Evolutionary conservation across 1,284 basidiomycete genomes (phyloP), one percentile per base, ranked within the genome.

Genomic region (Volvariella surrecta): DNA sequence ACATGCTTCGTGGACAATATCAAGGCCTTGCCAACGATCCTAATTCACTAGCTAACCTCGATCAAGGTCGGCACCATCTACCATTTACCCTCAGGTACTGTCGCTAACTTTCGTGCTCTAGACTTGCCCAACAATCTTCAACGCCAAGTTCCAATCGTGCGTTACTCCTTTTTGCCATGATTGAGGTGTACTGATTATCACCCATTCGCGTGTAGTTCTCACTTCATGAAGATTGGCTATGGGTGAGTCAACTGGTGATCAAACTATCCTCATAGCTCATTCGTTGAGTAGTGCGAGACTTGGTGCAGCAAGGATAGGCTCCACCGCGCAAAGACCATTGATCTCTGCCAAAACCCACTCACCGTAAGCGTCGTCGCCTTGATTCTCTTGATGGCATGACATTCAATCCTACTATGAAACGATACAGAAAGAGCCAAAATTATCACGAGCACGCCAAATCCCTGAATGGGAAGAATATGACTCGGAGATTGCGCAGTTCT

Each of bases 401-500:
- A n/a, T n/a, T n/a, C n/a, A n/a, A n/a, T n/a, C n/a, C n/a, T n/a
- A n/a, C n/a, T 41, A 42, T 28, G n/a, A 21, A 11, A 34, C 20
- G n/a, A 7, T 45, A 45, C 61, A 92, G 85, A 95, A 96, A 80
- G 94, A 98, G 59, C 94, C 94, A 2, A 99, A 99, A 62, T 73
- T 99, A 7, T 77, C 83, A 7, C 76, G 95, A 24, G 96, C 95
- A 1, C 78, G 94, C 31, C 82, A 94, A 55, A 97, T 99, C 43
- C 94, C 95, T 0, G 95, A 99, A 62, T 99, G 95, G 96, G 92
- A 94, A 48, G 74, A 75, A 37, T 97, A 97, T 57, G 95, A 98
- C 54, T 53, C 61, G 3, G 84, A 89, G 60, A 88, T 89, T 45
- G 77, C 86, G 4, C 67, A 63, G 20, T 89, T 94, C 51, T 79